phyloP scores from a whole-genome alignment of 2,329 filamentous ascomycete species.

The Escovopsis weberi region DNA sequence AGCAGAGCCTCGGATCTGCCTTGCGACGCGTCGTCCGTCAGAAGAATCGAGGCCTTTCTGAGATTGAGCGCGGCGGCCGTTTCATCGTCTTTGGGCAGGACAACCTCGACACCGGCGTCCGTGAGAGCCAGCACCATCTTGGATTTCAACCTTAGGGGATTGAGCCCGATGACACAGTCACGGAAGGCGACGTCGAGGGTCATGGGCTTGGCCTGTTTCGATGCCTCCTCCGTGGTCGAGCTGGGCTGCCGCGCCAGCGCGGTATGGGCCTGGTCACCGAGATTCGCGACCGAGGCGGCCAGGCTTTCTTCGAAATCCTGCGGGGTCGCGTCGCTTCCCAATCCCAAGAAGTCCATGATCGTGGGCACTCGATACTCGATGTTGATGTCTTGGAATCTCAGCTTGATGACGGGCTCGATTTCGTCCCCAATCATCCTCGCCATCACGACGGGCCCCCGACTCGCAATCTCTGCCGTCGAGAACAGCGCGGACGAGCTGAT shows the following conservation, averaged over 20 bases:
- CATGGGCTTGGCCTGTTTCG: conserved; percentile 37
- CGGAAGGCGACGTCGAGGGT: conserved; percentile 61
- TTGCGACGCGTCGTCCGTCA: conserved; percentile 57
- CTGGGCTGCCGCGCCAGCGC: conserved; percentile 21
- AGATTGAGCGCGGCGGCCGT: conserved; percentile 53
- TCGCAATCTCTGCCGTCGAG: conserved; percentile 13
- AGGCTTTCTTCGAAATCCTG: conserved; percentile 65
- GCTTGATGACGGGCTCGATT: conserved; percentile 77
- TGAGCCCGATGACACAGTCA: conserved; percentile 73
- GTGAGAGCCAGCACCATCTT: conserved; percentile 70
- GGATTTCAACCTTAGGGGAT: conserved; percentile 59
- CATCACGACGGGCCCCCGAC: conserved; percentile 50
- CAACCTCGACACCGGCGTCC: conserved; percentile 57
- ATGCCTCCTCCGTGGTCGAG: conserved; percentile 12
- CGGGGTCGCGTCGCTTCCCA: conserved; percentile 50
- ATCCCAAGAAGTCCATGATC: conserved; percentile 62
- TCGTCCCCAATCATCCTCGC: conserved; percentile 85
- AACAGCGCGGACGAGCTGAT: conserved; percentile 36
- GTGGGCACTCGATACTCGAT: conserved; percentile 83
- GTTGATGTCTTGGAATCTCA: conserved; percentile 72
- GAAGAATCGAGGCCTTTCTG: conserved; percentile 66
- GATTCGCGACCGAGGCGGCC: conserved; percentile 63
- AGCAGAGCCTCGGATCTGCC: conserved; percentile 7
- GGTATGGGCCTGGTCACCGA: conserved; percentile 49
- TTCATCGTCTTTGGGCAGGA: conserved; percentile 49